A percentile compares a stretch with the other conserved stretches of the same genome.
Evolutionary conservation across 148 eudicot genomes (phyloP).

Genomic region (Fagopyrum tataricum): DNA sequence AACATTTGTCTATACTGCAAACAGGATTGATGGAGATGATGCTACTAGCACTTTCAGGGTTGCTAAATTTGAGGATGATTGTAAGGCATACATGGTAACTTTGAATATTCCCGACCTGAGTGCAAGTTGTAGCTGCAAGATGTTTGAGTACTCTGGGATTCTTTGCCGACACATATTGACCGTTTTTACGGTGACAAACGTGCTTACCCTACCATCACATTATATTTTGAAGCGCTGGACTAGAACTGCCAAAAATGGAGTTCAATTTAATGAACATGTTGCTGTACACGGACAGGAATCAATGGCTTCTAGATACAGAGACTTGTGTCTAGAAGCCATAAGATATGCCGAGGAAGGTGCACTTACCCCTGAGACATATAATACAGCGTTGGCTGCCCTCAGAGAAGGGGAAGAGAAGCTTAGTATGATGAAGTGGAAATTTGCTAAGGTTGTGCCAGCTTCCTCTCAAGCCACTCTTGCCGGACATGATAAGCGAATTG

Average conservation of each 20-base stretch:
- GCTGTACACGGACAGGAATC: conserved; percentile 39
- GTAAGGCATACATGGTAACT: conserved; percentile 59
- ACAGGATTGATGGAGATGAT: conserved; percentile 67
- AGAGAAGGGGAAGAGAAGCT: conserved; percentile 65
- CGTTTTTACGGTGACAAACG: conserved; percentile 82
- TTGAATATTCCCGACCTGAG: conserved; percentile 56
- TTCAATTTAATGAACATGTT: conserved; percentile 32
- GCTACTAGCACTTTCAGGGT: conserved; percentile 63
- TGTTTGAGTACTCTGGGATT: conserved; percentile 88
- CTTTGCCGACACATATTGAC: conserved; percentile 88
- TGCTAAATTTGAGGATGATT: conserved; percentile 86
- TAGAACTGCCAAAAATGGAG: conserved; percentile 58
- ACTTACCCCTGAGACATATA: conserved; percentile 50
- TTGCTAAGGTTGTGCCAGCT: conserved; percentile 44
- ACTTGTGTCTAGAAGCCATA: conserved; percentile 69
- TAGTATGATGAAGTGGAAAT: conserved; percentile 46
- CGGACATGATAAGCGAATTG: conserved; percentile 36
- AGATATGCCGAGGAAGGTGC: conserved; percentile 80
- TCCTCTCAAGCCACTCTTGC: conserved; percentile 37
- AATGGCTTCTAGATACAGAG: conserved; percentile 53
- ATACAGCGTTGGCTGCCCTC: conserved; percentile 49
- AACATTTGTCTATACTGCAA: conserved; percentile 93
- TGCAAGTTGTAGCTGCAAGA: conserved; percentile 82
- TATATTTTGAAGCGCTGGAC: conserved; percentile 92
- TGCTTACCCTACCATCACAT: conserved; percentile 84